Evolutionary conservation across 2,329 filamentous ascomycete species (phyloP), one percentile per base, ranked within the genome.

Genomic region (Ascochyta clinopodiicola): DNA sequence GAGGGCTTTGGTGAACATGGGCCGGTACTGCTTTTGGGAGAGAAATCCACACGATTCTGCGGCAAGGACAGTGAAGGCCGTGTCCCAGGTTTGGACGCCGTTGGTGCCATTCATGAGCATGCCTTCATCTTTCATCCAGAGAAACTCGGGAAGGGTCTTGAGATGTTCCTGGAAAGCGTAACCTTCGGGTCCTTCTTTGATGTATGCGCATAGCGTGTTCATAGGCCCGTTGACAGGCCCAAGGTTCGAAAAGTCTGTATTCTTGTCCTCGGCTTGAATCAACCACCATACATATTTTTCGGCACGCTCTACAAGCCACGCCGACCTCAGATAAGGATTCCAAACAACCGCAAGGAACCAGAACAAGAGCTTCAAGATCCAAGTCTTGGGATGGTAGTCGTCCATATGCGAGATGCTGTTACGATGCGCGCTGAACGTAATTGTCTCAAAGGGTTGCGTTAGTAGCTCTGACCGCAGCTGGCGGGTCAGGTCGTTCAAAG

Each of bases 31-130:
- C 12, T 87, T 81, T 43, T 96, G 86, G 27, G 87, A 79, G n/a
- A 89, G 88, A 24, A 97, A 83, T 0, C 90, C 92, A 6, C 91
- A 88, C 44, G 91, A 90, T 47, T 91, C 84, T 6, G 91, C 85
- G 0, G 91, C 88, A 74, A 96, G 92, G 31, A 97, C 91, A 17
- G 89, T 79, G 71, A 98, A 98, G 0, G 92, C 85, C 0, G 95
- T 99, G 72, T 99, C 95, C 95, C 95, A 99, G 61, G 88, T 90
- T 75, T 99, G 95, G 1, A 98, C 93, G n/a, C 95, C 95, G 65
- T 99, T 98, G 8, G 95, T 99, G 34, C 95, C 95, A 67, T 97
- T 97, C 77, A 89, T 89, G 43, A 98, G 82, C 91, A 99, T 92
- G 6, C 95, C 95, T 72, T 97, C 93, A 31, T 87, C 76, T 61